phyloP scores from a whole-genome alignment of 2,329 filamentous ascomycete genomes.

The Curvularia lunata region DNA sequence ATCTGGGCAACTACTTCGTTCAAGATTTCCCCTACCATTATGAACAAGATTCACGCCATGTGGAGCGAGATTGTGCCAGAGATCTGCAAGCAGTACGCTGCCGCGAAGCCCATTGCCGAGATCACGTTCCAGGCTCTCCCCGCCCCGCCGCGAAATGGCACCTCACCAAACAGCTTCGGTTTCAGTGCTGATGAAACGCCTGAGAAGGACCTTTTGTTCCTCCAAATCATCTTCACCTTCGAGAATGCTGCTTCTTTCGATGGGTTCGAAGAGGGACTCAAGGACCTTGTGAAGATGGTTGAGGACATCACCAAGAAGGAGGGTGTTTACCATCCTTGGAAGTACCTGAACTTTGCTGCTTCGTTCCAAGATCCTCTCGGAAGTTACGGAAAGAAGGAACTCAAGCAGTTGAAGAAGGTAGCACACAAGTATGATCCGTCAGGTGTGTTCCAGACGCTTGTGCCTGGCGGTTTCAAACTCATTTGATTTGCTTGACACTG shows the following conservation, averaged over 20 bases:
- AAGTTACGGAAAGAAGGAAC: constrained; percentile 25
- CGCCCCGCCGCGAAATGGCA: constrained; percentile 19
- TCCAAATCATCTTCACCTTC: constrained; percentile 35
- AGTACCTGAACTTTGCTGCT: constrained; percentile 47
- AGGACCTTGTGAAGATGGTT: constrained; percentile 27
- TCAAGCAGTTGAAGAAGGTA: constrained; percentile 18
- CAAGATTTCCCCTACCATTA: constrained; percentile 23
- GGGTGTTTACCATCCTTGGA: constrained; percentile 21
- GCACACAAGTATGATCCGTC: constrained; percentile 32
- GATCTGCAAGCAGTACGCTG: constrained; percentile 22
- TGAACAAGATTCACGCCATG: constrained; percentile 25
- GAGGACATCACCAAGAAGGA: constrained; percentile 27
- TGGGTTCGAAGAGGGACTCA: constrained; percentile 25
- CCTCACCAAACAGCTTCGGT: constrained; percentile 28
- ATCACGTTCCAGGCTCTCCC: constrained; percentile 34
- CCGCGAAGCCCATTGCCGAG: constrained; percentile 22
- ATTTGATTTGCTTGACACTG: constrained; percentile 1
- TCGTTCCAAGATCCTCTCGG: constrained; percentile 43
- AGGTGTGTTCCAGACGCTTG: constrained; percentile 34
- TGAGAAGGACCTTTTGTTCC: constrained; percentile 28
- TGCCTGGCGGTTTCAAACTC: constrained; percentile 32
- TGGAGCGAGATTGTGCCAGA: constrained; percentile 27
- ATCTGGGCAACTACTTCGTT: constrained; percentile 38
- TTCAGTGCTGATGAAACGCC: constrained; percentile 18
- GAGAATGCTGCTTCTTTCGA: constrained; percentile 18